These are phyloP conservation scores for Cladosporium sp. DNA, from an alignment of 2,329 filamentous ascomycete species.

Conservation along the genomic window DNA sequence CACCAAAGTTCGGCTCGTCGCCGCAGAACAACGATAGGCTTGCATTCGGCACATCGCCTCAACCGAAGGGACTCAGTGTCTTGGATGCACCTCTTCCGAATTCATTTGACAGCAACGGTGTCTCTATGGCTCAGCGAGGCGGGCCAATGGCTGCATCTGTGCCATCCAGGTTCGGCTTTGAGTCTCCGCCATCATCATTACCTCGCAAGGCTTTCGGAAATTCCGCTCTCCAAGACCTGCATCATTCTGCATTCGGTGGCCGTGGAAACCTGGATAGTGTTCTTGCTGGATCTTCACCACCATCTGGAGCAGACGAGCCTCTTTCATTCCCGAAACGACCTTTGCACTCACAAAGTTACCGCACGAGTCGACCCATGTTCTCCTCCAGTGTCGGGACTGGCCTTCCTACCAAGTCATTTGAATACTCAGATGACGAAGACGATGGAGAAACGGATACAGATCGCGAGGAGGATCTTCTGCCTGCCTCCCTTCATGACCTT, in stretches of 20 bases:
- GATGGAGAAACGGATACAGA: conserved; percentile 65
- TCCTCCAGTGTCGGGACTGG: conserved; percentile 56
- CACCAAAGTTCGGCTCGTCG: conserved; percentile 75
- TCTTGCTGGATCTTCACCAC: conserved; percentile 52
- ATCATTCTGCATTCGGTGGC: conserved; percentile 65
- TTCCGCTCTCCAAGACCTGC: conserved; percentile 52
- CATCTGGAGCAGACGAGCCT: conserved; percentile 61
- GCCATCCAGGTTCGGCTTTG: conserved; percentile 84
- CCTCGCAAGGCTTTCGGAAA: conserved; percentile 43
- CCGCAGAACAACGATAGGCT: conserved; percentile 71
- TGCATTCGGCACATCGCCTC: conserved; percentile 63
- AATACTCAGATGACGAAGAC: conserved; percentile 56
- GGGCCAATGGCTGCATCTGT: conserved; percentile 90
- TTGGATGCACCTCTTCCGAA: conserved; percentile 88
- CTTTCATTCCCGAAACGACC: conserved; percentile 63
- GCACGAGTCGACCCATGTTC: conserved; percentile 51
- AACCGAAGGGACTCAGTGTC: conserved; percentile 69
- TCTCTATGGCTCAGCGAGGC: conserved; percentile 84
- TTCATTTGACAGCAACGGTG: conserved; percentile 93
- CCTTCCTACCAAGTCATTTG: conserved; percentile 29
- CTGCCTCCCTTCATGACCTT: conserved; percentile 62
- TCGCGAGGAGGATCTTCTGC: conserved; percentile 87
- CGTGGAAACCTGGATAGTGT: conserved; percentile 39
- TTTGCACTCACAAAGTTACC: conserved; percentile 62
- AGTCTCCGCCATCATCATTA: conserved; percentile 68